Conservation (phyloP, 164 flowering plant genomes). For the Dillenia suffruticosa region DNA sequence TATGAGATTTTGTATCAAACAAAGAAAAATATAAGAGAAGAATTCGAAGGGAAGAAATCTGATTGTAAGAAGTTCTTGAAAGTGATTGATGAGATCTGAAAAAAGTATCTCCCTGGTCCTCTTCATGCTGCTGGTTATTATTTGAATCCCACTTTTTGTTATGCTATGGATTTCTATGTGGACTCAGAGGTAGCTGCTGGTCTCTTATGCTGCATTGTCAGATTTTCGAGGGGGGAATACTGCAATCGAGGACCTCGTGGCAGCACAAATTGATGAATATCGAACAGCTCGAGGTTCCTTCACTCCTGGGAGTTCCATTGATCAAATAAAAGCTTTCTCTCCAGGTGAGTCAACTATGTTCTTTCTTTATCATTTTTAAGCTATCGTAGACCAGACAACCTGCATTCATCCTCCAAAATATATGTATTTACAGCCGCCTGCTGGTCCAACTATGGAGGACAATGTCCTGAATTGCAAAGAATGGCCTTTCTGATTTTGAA, state of each 20-base stretch:
- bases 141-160: slow-evolving; percentile 50
- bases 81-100: slow-evolving; percentile 61
- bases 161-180: slow-evolving; percentile 34
- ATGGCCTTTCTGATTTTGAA: slow-evolving; percentile 48
- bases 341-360: slow-evolving; percentile 32
- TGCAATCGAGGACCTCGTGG: slow-evolving; percentile 23
- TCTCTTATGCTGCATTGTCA: slow-evolving; percentile 34
- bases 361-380: too few species aligned
- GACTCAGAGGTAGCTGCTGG: slow-evolving; percentile 62
- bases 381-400: too few species aligned
- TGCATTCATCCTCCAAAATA: too few species aligned
- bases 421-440: slow-evolving; percentile 51
- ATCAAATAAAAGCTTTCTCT: slow-evolving; percentile 21
- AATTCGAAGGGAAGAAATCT: slow-evolving; percentile 24
- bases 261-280: slow-evolving; percentile 40
- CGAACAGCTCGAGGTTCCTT: slow-evolving; percentile 33
- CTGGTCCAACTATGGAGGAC: slow-evolving; percentile 55
- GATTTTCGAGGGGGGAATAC: slow-evolving; percentile 35
- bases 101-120: slow-evolving; percentile 50
- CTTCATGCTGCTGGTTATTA: slow-evolving; percentile 69
- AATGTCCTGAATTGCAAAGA: slow-evolving; percentile 54
- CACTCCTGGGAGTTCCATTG: slow-evolving; percentile 19
- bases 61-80: slow-evolving; percentile 42
- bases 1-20: slow-evolving; percentile 71
- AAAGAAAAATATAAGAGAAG: slow-evolving; percentile 49